Base-by-base conservation (phyloP, 83 land plant genomes). In the Thuja plicata region DNA sequence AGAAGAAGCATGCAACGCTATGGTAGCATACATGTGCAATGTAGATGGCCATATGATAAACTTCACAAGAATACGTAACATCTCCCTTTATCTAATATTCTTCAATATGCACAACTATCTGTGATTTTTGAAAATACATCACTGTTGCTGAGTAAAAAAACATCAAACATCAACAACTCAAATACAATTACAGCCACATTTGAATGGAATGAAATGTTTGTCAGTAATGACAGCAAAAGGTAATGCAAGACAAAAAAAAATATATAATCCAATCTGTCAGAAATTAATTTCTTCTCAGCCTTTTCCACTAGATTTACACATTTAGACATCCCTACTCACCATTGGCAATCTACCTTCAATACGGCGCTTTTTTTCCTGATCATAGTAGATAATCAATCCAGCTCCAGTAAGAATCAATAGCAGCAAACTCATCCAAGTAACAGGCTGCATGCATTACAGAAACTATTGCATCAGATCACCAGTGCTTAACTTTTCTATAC, bases 401-500 rank as follows among this genome's bases (percentile, higher is more conserved):
- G 91, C 95, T 62, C 99, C 98, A 71, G 99, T 98, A 10, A 89
- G 57, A 43, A 95, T 66, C 89, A 98, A 89, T 88, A 98, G 92
- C 32, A 92, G 88, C 88, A 98, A 90, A 86, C 98, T 98, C 90
- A 95, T 87, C 99, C 99, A 98, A 62, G 99, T 93, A 46, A 98
- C 97, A 81, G 98, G 99, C 99, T 97, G 97, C 93, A 93, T 71
- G 84, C 76, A 86, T 80, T 37, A 87, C 55, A 66, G 34, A 32
- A 74, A 90, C 10, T 11, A 60, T 62, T 87, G 77, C 43, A 87
- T 70, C 43, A 87, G 77, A 11, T 40, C 38, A 52, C 12, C 88
- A 12, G 40, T 35, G 21, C 70, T 38, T 57, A 86, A 40, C 32
- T 38, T 37, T 27, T 62, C 13, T 62, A 38, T 45, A 16, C n/a